phyloP scores from a whole-genome alignment of 805 yeast genomes.

The Metschnikowia dekortorum region DNA sequence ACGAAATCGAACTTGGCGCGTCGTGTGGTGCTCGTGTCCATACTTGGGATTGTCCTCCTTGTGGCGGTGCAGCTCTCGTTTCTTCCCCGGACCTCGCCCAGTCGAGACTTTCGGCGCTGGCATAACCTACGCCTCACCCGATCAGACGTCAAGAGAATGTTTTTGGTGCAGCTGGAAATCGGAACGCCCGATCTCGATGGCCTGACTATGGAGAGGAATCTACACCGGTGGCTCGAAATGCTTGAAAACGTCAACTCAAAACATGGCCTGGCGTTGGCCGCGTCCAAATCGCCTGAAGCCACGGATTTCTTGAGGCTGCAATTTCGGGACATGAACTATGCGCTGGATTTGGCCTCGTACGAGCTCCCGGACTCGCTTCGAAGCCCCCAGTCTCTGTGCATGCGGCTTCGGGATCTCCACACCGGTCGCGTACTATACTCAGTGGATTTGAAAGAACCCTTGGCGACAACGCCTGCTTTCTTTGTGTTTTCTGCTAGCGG shows the following conservation, averaged over 20 bases:
- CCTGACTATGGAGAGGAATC: conserved; percentile 22
- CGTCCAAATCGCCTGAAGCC: conserved; percentile 25
- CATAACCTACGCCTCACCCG: conserved; percentile 63
- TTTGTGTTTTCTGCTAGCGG: conserved; percentile 26
- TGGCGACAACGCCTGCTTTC: conserved; percentile 29
- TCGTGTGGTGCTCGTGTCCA: conserved; percentile 43
- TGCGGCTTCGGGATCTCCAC: conserved; percentile 22
- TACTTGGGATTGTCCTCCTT: conserved; percentile 48
- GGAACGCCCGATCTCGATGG: conserved; percentile 14
- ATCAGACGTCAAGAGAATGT: conserved; percentile 65
- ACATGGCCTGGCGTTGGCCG: conserved; percentile 19
- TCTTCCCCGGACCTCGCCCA: conserved; percentile 78
- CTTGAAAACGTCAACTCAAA: conserved; percentile 24
- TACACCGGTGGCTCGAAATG: conserved; percentile 25
- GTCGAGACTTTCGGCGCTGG: conserved; percentile 73
- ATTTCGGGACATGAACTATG: conserved; percentile 28
- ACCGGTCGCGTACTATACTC: conserved; percentile 22
- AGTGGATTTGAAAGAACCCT: conserved; percentile 23
- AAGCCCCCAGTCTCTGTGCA: conserved; percentile 24
- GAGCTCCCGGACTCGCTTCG: conserved; percentile 7
- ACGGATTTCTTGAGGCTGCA: conserved; percentile 21
- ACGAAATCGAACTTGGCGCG: not conserved
- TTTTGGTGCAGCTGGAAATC: conserved; percentile 30
- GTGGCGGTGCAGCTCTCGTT: conserved; percentile 63
- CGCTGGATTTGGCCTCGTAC: conserved; percentile 17